Conservation (phyloP, 345 rosid genomes). For the Lenwebbia sp. region DNA sequence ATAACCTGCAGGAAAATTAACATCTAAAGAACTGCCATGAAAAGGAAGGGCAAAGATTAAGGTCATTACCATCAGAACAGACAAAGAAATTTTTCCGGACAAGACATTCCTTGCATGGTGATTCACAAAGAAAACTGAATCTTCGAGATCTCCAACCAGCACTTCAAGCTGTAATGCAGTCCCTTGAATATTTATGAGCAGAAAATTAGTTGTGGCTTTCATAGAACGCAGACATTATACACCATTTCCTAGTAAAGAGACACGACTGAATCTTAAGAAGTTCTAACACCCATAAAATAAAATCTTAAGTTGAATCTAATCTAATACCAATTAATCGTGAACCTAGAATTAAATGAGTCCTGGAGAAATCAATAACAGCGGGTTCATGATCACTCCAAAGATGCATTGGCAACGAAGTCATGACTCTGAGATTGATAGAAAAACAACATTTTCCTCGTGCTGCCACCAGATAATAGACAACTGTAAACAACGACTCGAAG, state of each 20-base stretch:
- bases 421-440: not conserved
- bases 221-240: not conserved
- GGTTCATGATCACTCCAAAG: not conserved
- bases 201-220: not conserved
- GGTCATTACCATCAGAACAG: conserved; percentile 14
- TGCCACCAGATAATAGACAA: not conserved
- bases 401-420: not conserved
- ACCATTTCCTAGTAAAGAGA: not conserved
- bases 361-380: not conserved
- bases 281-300: not conserved
- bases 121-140: conserved; percentile 39
- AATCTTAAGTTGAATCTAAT: not conserved
- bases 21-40: not conserved
- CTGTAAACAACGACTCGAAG: not conserved
- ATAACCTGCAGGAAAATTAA: not conserved
- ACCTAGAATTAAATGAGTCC: not conserved
- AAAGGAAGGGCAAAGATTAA: not conserved
- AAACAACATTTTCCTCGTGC: not conserved
- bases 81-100: conserved; percentile 22
- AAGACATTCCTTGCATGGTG: conserved; percentile 19
- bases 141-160: conserved; percentile 81
- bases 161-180: conserved; percentile 55
- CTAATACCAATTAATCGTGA: not conserved
- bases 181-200: conserved; percentile 20
- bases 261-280: not conserved